A percentile compares a stretch with the other conserved stretches of the same genome.
phyloP scores from a whole-genome alignment of 179 eudicot genomes.

The Monotropa hypopitys region DNA sequence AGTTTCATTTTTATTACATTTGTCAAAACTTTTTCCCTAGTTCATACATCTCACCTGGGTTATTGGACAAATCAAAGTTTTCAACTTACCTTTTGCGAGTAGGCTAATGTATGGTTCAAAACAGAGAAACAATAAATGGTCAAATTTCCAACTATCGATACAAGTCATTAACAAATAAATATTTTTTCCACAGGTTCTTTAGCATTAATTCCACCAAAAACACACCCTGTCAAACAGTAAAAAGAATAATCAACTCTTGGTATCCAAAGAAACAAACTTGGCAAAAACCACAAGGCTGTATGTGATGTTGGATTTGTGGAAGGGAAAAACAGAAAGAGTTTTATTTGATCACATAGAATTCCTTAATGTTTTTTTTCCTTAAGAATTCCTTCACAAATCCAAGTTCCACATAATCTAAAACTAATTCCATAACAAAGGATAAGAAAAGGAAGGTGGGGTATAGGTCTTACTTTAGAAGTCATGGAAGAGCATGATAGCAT shows the following conservation, averaged over 20 bases:
- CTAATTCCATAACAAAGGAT: background rate
- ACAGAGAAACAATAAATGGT: background rate
- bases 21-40: background rate
- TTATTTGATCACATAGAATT: background rate
- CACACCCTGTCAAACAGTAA: background rate
- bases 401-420: background rate
- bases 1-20: background rate
- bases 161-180: background rate
- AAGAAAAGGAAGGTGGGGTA: background rate
- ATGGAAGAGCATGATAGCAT: slow-evolving; percentile 62
- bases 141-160: background rate
- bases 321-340: background rate
- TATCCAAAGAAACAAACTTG: background rate
- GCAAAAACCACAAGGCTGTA: background rate
- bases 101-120: background rate
- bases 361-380: background rate
- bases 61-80: background rate
- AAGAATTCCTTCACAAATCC: background rate
- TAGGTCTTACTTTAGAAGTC: slow-evolving; percentile 23
- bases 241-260: background rate
- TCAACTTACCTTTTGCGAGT: background rate
- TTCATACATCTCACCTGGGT: background rate
- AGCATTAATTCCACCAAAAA: background rate
- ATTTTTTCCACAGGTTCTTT: background rate
- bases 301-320: background rate